Conservation (phyloP, 2,329 filamentous ascomycete species). For the Thermoascus crustaceus region DNA sequence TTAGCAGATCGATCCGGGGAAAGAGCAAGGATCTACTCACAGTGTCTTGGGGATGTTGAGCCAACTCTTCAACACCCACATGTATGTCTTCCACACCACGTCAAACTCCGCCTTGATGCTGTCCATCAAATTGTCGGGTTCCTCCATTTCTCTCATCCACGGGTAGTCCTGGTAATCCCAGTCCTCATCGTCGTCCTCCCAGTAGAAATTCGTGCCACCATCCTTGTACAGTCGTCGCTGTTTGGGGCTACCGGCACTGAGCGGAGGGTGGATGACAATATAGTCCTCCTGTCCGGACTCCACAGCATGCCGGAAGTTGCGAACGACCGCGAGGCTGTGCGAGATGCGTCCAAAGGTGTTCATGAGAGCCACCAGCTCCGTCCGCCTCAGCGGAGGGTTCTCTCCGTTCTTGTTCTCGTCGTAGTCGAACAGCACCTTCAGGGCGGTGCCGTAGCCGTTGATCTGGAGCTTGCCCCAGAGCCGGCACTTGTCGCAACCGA, state of each 20-base stretch:
- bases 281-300: conserved; percentile 27
- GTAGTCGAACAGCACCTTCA: conserved; percentile 95
- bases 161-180: conserved; percentile 35
- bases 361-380: conserved; percentile 86
- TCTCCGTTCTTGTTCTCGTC: conserved; percentile 57
- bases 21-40: conserved; percentile 48
- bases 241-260: conserved; percentile 20
- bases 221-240: conserved; percentile 22
- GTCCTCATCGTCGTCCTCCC: conserved; percentile 35
- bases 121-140: conserved; percentile 45
- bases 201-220: conserved; percentile 26
- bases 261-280: conserved; percentile 19
- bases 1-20: not conserved
- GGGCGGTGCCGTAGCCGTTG: conserved; percentile 83
- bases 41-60: conserved; percentile 55
- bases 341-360: conserved; percentile 88
- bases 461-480: conserved; percentile 98
- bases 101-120: conserved; percentile 56
- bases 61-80: conserved; percentile 65
- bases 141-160: conserved; percentile 22
- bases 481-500: conserved; percentile 96
- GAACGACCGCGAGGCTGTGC: conserved; percentile 66
- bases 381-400: conserved; percentile 69
- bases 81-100: conserved; percentile 54
- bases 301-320: conserved; percentile 55